Base-by-base conservation (phyloP, 495 filamentous ascomycete genomes). In the Neurospora sp. region DNA sequence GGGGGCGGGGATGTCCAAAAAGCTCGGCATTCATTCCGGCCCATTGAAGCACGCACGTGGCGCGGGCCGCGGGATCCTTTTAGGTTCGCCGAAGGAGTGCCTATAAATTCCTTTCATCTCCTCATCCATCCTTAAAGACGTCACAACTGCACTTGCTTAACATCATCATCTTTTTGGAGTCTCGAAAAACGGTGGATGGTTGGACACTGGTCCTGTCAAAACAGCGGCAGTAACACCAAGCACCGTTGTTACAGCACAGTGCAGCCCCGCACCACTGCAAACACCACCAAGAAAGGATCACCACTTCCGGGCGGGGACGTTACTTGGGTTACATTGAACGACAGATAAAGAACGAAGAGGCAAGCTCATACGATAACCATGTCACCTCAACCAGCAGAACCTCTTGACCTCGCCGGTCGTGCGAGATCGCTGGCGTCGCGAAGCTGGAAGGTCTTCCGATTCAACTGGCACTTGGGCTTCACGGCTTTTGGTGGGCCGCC, bases 401-500 rank as follows among this genome's bases (percentile, higher is more conserved):
- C 44, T 41, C 31, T 71, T 8, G 11, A 54, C 16, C 7, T 49
- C 20, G 7, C 74, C 10, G 66, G 72, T 2, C 66, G 39, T n/a
- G 70, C 72, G 9, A 73, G 49, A 23, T 71, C 72, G 7, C 31
- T 76, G 39, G 74, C 69, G 0, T 77, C 62, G 6, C 78, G 76
- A 5, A 78, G 73, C 11, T 78, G 78, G 79, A 77, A 77, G 35
- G 73, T 81, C 1, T 70, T 90, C 41, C 80, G 77, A 6, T 80
- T 78, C 31, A 88, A 86, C 39, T 93, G 91, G 91, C 84, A 93
- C 77, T 80, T 94, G 5, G 91, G 91, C 0, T 87, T 93, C 70
- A 93, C 90, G 2, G 83, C 89, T 1, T 94, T 93, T 78, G 92
- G 92, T 4, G 91, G 90, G 2, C 91, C 90, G 2, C 86, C 91